A percentile compares a stretch with the other conserved stretches of the same genome.
Conservation (phyloP, 2,329 filamentous ascomycete genomes). For the Cladophialophora yegresii region DNA sequence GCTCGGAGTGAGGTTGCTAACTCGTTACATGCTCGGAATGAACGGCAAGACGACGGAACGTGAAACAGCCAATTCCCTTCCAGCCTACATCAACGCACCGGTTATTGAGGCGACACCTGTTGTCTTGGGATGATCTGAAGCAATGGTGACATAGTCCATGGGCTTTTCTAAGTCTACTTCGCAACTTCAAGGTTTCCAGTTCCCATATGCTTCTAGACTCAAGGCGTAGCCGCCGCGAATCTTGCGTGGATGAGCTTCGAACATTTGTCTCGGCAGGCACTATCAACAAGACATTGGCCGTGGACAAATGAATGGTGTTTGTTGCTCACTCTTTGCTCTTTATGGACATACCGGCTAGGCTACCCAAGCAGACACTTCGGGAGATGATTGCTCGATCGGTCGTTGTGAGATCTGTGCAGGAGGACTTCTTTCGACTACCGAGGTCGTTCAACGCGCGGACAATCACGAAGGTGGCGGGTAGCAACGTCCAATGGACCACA, state of each 20-base stretch:
- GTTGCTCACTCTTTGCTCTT: not conserved
- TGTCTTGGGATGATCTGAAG: too few relatives aligned
- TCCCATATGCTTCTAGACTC: not conserved
- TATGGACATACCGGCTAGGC: not conserved
- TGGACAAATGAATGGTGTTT: not conserved
- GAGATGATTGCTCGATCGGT: not conserved
- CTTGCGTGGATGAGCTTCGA: not conserved
- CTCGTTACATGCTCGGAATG: not conserved
- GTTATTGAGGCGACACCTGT: too few relatives aligned
- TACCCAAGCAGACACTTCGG: not conserved
- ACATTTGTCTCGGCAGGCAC: not conserved
- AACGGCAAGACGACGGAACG: not conserved
- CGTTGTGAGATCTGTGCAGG: not conserved
- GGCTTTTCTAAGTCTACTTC: too few relatives aligned
- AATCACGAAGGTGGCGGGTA: not conserved
- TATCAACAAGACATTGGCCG: not conserved
- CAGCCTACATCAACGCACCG: too few relatives aligned
- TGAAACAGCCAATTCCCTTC: not conserved
- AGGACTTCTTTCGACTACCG: not conserved
- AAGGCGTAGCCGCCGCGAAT: not conserved
- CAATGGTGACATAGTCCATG: too few relatives aligned
- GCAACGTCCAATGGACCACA: not conserved
- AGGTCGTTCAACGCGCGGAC: not conserved
- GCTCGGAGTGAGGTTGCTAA: constrained; percentile 5
- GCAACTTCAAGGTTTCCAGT: too few relatives aligned